These are phyloP conservation scores for Paecilomyces sp. DNA, from an alignment of 2,329 filamentous ascomycete genomes.

Conservation along the genomic window DNA sequence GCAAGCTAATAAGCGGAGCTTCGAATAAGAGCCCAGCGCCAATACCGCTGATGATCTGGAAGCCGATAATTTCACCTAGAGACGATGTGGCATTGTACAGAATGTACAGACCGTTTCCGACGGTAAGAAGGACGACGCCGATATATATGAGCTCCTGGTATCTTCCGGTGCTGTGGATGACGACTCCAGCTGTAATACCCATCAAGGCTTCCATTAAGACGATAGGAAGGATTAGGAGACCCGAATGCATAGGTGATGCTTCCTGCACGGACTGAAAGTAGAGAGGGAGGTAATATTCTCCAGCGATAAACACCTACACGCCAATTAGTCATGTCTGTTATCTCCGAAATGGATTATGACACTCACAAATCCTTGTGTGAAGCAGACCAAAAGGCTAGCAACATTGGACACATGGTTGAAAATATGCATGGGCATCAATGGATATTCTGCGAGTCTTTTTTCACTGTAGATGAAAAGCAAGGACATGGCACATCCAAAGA, in stretches of 20 bases:
- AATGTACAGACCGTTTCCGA: constrained; percentile 45
- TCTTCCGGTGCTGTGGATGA: constrained; percentile 45
- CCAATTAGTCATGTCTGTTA: not conserved
- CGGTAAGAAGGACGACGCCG: constrained; percentile 34
- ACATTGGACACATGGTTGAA: constrained; percentile 52
- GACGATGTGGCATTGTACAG: constrained; percentile 28
- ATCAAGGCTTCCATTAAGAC: constrained; percentile 41
- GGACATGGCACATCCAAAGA: constrained; percentile 44
- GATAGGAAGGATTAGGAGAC: constrained; percentile 54
- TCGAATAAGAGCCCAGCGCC: constrained; percentile 49
- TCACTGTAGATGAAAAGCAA: constrained; percentile 55
- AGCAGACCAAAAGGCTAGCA: constrained; percentile 47
- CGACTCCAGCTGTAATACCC: constrained; percentile 40
- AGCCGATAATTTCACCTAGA: constrained; percentile 37
- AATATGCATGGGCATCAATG: constrained; percentile 60
- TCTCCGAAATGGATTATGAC: not conserved
- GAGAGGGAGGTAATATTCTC: constrained; percentile 64
- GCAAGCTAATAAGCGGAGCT: constrained; percentile 50
- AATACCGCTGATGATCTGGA: constrained; percentile 44
- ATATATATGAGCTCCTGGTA: constrained; percentile 42
- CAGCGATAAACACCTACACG: constrained; percentile 53
- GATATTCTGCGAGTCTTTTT: constrained; percentile 55
- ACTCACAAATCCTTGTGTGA: constrained; percentile 42
- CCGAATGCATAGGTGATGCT: constrained; percentile 54
- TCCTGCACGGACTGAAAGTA: constrained; percentile 65